Percentiles rank a stretch among this genome's conserved stretches.
Conservation (phyloP, 495 filamentous ascomycete genomes). For the Aspergillus kassunensis region DNA sequence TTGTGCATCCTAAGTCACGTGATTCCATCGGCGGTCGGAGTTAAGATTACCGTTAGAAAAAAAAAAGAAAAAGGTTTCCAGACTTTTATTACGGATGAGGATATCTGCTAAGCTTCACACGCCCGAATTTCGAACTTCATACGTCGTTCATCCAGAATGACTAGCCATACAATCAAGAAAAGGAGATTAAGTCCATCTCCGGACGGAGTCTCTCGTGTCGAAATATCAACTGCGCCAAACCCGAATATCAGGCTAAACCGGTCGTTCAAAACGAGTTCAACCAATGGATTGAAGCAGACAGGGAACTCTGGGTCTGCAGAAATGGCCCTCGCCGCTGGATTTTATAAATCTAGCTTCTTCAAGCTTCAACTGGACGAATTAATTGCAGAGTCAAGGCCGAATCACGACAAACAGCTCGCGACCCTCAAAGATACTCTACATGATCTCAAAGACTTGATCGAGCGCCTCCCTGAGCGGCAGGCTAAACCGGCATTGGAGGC, state of each 20-base stretch:
- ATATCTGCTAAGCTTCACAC: neutral
- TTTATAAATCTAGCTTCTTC: conserved; percentile 71
- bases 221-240: neutral
- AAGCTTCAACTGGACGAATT: conserved; percentile 86
- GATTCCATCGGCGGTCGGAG: conserved; percentile 12
- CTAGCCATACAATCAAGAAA: conserved; percentile 31
- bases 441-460: conserved; percentile 70
- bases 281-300: conserved; percentile 9
- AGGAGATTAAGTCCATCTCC: conserved; percentile 36
- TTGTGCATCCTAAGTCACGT: conserved; percentile 3
- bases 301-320: conserved; percentile 24
- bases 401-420: conserved; percentile 61
- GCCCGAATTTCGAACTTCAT: neutral
- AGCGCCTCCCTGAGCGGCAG: conserved; percentile 55
- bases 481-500: conserved; percentile 61
- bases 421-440: conserved; percentile 67
- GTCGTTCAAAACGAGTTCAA: neutral
- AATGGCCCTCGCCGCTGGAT: conserved; percentile 40
- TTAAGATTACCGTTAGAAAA: conserved; percentile 4
- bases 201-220: conserved; percentile 15
- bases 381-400: conserved; percentile 60
- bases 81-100: neutral
- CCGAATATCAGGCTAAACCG: neutral
- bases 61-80: conserved; percentile 11
- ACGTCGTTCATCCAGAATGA: conserved; percentile 21